Evolutionary conservation across 306 rosid genomes (phyloP), one percentile per base, ranked within the genome.

Genomic region (Boehmeria nivea): DNA sequence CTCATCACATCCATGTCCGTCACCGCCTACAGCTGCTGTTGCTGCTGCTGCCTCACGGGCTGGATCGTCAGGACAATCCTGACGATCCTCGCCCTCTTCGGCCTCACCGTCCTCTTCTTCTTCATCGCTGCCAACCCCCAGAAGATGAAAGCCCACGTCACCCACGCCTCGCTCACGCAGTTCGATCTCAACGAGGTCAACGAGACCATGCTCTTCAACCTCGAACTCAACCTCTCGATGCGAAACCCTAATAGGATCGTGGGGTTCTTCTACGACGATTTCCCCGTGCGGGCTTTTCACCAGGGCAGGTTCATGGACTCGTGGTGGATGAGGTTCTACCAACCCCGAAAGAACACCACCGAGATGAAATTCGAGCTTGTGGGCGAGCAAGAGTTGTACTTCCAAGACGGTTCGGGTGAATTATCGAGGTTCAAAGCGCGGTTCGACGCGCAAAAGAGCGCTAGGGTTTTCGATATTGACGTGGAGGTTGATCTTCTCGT

Each of bases 111-210:
- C 2, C 4, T 72, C 0, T 33, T 84, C 12, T 45, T 81, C 75
- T 84, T 82, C 83, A 43, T 78, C 6, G 36, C 74, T 27, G 72
- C 81, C 6, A 82, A 80, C 3, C 88, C 94, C 38, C 75, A 74
- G 59, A 59, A 69, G 17, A 15, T 84, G 20, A 74, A 61, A 15
- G 69, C 75, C 61, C 61, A 61, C 16, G 83, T 78, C 15, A 71
- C 57, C 49, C 67, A 76, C 1, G 86, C 88, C 2, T 0, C 75
- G 0, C 79, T 84, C 52, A 66, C 81, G 8, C 65, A 58, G 18
- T 84, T 84, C 83, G 43, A 45, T 52, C 40, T 59, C 74, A 22
- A 19, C n/a, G 43, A 33, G 34, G 43, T 14, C 42, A 28, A 53
- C 34, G 25, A 47, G 18, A 53, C 64, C 53, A 14, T 57, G 25